Base-by-base conservation (phyloP, 2,329 filamentous ascomycete species). In the Neonectria neomacrospora region DNA sequence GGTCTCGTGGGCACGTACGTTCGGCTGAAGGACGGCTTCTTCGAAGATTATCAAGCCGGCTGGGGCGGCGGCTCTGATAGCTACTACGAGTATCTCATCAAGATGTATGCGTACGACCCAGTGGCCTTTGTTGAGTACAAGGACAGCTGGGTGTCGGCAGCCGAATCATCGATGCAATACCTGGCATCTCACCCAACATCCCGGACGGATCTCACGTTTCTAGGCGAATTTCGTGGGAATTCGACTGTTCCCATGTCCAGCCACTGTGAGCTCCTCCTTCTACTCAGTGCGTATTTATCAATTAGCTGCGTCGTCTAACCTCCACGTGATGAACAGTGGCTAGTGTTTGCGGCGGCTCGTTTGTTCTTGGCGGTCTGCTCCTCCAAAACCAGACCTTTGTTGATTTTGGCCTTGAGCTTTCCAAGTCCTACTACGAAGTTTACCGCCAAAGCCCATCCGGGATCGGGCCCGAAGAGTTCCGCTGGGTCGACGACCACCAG, bases 91-190 rank as follows among this genome's bases (percentile, higher is more conserved):
- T 70, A 70, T 10, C 65, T 70, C 2, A 67, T 70, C 47, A 70
- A 70, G 60, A 70, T 70, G 67, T 70, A 68, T n/a, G 63, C 60
- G 16, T 70, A 70, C 2, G 68, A 70, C 10, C 61, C 67, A 1
- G 45, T 67, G 0, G 32, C 48, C 0, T 70, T 70, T 44, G 47
- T 12, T 0, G 65, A 64, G 34, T 66, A 66, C 52, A 60, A 57
- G 5, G 61, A 50, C 8, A 66, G 61, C 22, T 66, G 64, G 64
- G n/a, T 64, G 23, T 14, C 23, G n/a, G 64, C 57, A 3, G 61
- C 61, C 5, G 61, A 64, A 20, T 66, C 61, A 3, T 66, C 64
- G 14, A 66, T 66, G 57, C 39, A 45, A 41, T 41, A 66, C n/a
- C 18, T 64, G 18, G 64, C 61, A 23, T 66, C 64, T 7, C 50